These are phyloP conservation scores for Chloropicon primus DNA, from an alignment of 139 green algal species.

Conservation along the genomic window DNA sequence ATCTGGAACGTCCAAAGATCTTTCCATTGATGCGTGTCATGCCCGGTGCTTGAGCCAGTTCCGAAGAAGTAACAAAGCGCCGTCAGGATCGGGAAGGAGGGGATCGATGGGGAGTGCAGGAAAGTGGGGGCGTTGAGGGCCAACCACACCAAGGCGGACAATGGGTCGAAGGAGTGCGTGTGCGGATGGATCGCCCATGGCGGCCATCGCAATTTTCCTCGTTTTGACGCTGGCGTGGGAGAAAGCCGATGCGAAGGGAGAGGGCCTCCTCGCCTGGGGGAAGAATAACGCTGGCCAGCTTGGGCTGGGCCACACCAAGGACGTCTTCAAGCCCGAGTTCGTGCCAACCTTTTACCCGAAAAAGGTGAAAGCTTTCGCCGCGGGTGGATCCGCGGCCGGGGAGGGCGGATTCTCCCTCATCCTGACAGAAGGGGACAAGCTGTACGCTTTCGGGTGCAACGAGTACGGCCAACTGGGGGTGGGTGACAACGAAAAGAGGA, in stretches of 20 bases:
- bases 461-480: constrained; percentile 6
- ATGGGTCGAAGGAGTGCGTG: too few species aligned
- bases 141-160: too few species aligned
- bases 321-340: constrained; percentile 7
- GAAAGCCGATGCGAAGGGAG: not conserved
- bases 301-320: constrained; percentile 5
- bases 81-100: too few species aligned
- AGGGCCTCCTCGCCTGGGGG: not conserved
- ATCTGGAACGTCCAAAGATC: too few species aligned
- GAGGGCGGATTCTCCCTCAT: constrained; percentile 9
- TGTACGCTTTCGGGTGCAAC: constrained; percentile 22
- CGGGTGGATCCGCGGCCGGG: not conserved
- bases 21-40: too few species aligned
- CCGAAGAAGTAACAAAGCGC: too few species aligned
- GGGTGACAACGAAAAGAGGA: not conserved
- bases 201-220: too few species aligned
- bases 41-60: too few species aligned
- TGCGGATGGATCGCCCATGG: too few species aligned
- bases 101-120: too few species aligned
- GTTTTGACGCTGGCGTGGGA: too few species aligned
- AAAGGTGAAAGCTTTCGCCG: not conserved
- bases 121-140: too few species aligned
- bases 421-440: not conserved
- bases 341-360: constrained; percentile 7
- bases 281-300: constrained; percentile 8